A percentile compares a stretch with the other conserved stretches of the same genome.
phyloP scores from a whole-genome alignment of 108 stramenopile species.

The Cyclotella atomus region DNA sequence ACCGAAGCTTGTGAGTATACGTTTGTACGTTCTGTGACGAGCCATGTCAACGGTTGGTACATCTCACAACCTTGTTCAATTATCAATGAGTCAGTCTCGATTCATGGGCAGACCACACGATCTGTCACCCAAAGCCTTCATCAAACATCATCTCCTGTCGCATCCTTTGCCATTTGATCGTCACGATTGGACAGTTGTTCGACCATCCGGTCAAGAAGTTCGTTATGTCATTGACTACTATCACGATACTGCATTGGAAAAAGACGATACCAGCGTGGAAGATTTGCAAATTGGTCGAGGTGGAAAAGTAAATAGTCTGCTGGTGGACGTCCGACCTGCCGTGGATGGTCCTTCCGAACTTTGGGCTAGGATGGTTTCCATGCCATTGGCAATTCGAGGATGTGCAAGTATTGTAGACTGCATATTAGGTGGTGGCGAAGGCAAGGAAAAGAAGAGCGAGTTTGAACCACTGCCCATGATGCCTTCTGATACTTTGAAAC shows the following conservation, averaged over 20 bases:
- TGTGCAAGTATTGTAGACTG: conserved; percentile 37
- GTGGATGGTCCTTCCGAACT: conserved; percentile 73
- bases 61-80: too few species aligned
- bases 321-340: conserved; percentile 97
- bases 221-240: conserved; percentile 99
- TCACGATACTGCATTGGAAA: conserved; percentile 83
- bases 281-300: conserved; percentile 48
- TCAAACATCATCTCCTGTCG: conserved; percentile 84
- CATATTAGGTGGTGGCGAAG: conserved; percentile 9
- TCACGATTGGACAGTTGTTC: conserved; percentile 97
- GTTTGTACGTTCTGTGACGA: too few species aligned
- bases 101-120: conserved; percentile 95
- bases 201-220: conserved; percentile 77
- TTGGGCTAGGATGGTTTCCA: conserved; percentile 70
- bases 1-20: conserved; percentile 16
- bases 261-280: conserved; percentile 46
- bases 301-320: conserved; percentile 65
- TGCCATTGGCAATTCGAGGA: conserved; percentile 78
- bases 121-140: conserved; percentile 90
- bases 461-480: conserved; percentile 70
- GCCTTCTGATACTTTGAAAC: conserved; percentile 62
- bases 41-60: too few species aligned
- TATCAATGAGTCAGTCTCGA: conserved; percentile 64
- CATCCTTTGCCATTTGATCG: conserved; percentile 98
- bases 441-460: conserved; percentile 32